Conservation (phyloP, 1,139 yeast genomes). For the Geotrichum cucujoidarum region DNA sequence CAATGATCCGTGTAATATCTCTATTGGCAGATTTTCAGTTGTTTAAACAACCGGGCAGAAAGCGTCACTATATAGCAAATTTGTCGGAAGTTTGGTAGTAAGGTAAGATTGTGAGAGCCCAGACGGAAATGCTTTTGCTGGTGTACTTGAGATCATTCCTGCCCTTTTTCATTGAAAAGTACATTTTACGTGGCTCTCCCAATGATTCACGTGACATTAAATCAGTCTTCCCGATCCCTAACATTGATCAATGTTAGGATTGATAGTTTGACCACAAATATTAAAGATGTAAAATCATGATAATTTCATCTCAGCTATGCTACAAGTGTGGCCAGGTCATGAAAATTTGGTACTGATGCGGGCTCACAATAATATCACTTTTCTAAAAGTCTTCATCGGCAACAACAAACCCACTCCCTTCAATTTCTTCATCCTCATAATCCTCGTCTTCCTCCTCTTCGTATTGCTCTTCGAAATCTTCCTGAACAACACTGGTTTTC, state of each 20-base stretch:
- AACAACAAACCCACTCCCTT: conserved; percentile 21
- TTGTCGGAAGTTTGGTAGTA: not conserved
- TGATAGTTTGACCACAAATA: too few relatives aligned
- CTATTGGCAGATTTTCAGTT: not conserved
- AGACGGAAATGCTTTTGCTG: too few relatives aligned
- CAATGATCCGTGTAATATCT: too few relatives aligned
- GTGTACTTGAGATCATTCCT: not conserved
- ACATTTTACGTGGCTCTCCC: not conserved
- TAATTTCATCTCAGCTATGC: too few relatives aligned
- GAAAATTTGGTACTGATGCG: too few relatives aligned
- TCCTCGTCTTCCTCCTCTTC: conserved; percentile 18
- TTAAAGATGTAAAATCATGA: too few relatives aligned
- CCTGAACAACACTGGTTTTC: conserved; percentile 10
- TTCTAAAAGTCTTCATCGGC: conserved; percentile 20
- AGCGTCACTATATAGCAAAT: not conserved
- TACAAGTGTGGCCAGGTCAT: too few relatives aligned
- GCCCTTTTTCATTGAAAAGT: not conserved
- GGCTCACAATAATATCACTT: too few relatives aligned
- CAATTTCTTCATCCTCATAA: conserved; percentile 21
- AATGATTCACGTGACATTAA: not conserved
- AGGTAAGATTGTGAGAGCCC: too few relatives aligned
- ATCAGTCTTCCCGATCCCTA: not conserved
- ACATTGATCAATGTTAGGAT: too few relatives aligned
- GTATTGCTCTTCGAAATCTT: conserved; percentile 23
- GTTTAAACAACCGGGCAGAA: not conserved